Evolutionary conservation across 345 rosid species (phyloP), one percentile per base, ranked within the genome.

Genomic region (Populus deltoides): DNA sequence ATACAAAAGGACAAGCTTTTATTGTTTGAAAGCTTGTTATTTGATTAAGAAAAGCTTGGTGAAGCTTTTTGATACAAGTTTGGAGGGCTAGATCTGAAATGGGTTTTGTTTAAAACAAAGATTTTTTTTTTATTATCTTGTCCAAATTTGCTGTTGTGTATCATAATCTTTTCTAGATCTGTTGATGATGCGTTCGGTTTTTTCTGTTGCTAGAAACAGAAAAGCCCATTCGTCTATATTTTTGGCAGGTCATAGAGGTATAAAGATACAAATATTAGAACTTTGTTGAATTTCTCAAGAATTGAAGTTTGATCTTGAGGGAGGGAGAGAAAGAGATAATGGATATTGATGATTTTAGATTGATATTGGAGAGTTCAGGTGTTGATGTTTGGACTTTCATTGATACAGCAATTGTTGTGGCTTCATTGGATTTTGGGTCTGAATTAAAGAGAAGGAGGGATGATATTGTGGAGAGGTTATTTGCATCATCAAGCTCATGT

Each of bases 331-430:
- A 31, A 31, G 68, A 45, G 22, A 24, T 25, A 12, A 95, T 96
- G 98, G 98, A 96, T 91, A 84, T 91, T 77, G 98, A 89, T 41
- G 97, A 92, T 85, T 91, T 96, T 51, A 86, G 99, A 76, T 85
- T 92, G 39, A 81, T 93, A 73, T 82, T 93, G 65, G 94, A 92
- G 16, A 88, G 87, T 68, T 88, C 93, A 5, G 97, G 93, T 16
- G 97, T 93, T 25, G 99, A 96, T 77, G 97, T 96, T 33, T 96
- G 97, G 97, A 86, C 92, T 55, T 92, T 95, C 45, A 90, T 95
- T 51, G 98, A 95, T 68, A 87, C 98, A 3, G 98, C 97, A 75
- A 90, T 96, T 74, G 65, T 85, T 53, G 92, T 93, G 66, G 99
- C 97, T 7, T 87, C 97, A 20, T 80, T 87, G 84, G 98, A 93